A percentile compares a stretch with the other conserved stretches of the same genome.
Conservation (phyloP, 2,329 filamentous ascomycete species). For the Phialophora macrospora region DNA sequence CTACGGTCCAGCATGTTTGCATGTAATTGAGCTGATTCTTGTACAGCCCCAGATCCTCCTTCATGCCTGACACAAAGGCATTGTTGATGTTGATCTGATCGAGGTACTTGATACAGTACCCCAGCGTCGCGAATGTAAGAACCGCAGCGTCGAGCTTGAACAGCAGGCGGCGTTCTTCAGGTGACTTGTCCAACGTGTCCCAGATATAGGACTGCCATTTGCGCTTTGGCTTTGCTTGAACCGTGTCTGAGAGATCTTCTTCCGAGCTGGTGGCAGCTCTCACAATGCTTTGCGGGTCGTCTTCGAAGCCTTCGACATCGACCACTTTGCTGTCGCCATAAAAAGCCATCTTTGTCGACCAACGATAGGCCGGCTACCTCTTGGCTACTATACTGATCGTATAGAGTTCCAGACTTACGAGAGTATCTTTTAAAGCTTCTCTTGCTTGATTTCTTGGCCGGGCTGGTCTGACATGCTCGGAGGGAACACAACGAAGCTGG, state of each 20-base stretch:
- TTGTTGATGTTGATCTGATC: constrained; percentile 50
- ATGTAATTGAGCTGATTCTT: constrained; percentile 62
- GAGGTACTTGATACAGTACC: constrained; percentile 62
- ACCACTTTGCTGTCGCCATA: constrained; percentile 20
- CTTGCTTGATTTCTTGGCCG: background rate
- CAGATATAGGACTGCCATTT: constrained; percentile 59
- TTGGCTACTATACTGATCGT: constrained; percentile 1
- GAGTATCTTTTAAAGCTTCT: background rate
- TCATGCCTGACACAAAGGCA: constrained; percentile 61
- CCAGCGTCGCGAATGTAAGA: constrained; percentile 61
- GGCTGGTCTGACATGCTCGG: background rate
- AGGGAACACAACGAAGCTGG: background rate
- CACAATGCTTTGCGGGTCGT: constrained; percentile 8
- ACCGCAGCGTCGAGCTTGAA: constrained; percentile 62
- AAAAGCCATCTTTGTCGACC: constrained; percentile 16
- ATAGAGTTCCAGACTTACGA: background rate
- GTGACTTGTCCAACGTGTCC: constrained; percentile 59
- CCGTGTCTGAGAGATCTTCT: constrained; percentile 19
- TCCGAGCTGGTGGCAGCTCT: constrained; percentile 12
- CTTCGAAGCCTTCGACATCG: constrained; percentile 20
- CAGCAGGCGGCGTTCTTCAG: constrained; percentile 57
- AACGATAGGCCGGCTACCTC: background rate
- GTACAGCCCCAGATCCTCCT: constrained; percentile 57
- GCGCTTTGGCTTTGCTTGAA: constrained; percentile 42
- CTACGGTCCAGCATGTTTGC: constrained; percentile 65